Evolutionary conservation across 2,329 filamentous ascomycete genomes (phyloP).

Genomic region (Lecanicillium sp.): DNA sequence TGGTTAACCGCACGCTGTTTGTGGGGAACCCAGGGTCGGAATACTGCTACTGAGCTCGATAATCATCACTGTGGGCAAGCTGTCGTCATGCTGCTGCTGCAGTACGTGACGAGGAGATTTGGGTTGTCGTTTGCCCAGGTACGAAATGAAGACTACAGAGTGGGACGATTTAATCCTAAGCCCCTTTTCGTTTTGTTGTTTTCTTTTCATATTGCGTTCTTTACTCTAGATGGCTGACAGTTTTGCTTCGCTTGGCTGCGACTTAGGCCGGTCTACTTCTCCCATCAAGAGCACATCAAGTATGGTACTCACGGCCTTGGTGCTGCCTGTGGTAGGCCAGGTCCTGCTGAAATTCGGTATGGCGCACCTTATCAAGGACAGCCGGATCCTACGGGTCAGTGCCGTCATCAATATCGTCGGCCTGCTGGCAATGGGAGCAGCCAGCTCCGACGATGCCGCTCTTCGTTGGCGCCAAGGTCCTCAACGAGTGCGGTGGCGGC

Average conservation of each 20-base stretch:
- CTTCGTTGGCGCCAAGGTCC: slow-evolving; percentile 1
- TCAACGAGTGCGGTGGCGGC: background rate
- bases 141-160: background rate
- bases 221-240: background rate
- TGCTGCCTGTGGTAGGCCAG: slow-evolving; percentile 1
- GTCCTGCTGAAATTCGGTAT: slow-evolving; percentile 1
- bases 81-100: slow-evolving; percentile 5
- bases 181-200: too few species aligned
- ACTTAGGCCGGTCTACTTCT: background rate
- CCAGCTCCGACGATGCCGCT: background rate
- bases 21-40: background rate
- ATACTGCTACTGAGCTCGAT: slow-evolving; percentile 1
- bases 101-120: slow-evolving; percentile 13
- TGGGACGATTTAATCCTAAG: background rate
- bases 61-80: background rate
- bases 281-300: background rate
- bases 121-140: slow-evolving; percentile 13
- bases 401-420: too few species aligned
- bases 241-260: background rate
- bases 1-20: slow-evolving; percentile 1
- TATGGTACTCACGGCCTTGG: background rate
- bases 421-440: too few species aligned
- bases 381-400: too few species aligned
- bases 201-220: too few species aligned
- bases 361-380: too few species aligned